Conservation (phyloP, 2,329 filamentous ascomycete species). For the Cryphonectria parasitica region DNA sequence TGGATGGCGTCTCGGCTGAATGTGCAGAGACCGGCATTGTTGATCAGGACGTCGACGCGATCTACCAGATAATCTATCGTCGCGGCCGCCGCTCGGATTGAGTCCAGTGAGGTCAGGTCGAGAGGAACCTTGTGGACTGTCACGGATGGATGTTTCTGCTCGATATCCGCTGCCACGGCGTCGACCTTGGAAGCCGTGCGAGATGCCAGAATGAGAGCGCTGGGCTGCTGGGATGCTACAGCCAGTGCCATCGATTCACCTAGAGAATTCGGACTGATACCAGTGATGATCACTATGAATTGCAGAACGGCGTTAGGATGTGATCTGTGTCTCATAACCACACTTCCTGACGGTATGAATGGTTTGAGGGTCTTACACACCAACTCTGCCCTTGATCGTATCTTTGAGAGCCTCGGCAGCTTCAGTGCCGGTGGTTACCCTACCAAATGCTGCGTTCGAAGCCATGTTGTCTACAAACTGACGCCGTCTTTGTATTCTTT, state of each 20-base stretch:
- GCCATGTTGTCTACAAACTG: slow-evolving; percentile 32
- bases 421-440: slow-evolving; percentile 41
- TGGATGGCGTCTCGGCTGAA: slow-evolving; percentile 18
- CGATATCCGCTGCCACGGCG: slow-evolving; percentile 44
- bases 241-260: slow-evolving; percentile 46
- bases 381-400: slow-evolving; percentile 37
- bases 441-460: slow-evolving; percentile 42
- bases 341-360: background rate
- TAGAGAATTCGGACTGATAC: slow-evolving; percentile 47
- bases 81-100: slow-evolving; percentile 43
- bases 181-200: slow-evolving; percentile 49
- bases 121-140: slow-evolving; percentile 41
- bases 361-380: slow-evolving; percentile 25
- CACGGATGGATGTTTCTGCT: slow-evolving; percentile 39
- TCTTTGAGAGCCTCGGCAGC: slow-evolving; percentile 37
- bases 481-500: background rate
- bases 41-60: slow-evolving; percentile 38
- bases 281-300: slow-evolving; percentile 47
- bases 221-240: slow-evolving; percentile 49
- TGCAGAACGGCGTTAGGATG: slow-evolving; percentile 25
- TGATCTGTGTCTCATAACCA: background rate
- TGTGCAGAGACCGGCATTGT: slow-evolving; percentile 25
- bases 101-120: slow-evolving; percentile 43
- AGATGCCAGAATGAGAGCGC: slow-evolving; percentile 48
- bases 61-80: slow-evolving; percentile 38